A percentile compares a stretch with the other conserved stretches of the same genome.
These are phyloP conservation scores for Sphaerosporella brunnea DNA, from an alignment of 495 filamentous ascomycete species.

Conservation along the genomic window DNA sequence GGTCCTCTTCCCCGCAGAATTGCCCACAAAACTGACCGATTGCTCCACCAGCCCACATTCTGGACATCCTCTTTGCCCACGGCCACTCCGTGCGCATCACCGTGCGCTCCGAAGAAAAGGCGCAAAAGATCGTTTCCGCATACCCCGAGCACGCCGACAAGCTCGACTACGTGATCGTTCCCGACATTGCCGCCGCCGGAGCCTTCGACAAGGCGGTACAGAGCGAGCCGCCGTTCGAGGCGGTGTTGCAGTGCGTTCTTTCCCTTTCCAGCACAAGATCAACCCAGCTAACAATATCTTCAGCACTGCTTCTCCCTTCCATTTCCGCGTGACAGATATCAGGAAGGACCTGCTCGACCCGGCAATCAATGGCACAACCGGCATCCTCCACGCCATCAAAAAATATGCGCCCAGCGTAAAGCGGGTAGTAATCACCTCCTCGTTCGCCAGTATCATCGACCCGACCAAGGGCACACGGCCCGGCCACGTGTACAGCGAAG, in stretches of 20 bases:
- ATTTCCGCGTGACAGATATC: constrained; percentile 43
- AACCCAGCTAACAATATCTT: constrained; percentile 1
- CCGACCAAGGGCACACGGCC: constrained; percentile 25
- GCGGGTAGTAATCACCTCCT: constrained; percentile 67
- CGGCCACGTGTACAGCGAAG: constrained; percentile 15
- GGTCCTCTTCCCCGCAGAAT: background rate
- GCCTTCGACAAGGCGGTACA: constrained; percentile 72
- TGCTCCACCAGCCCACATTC: constrained; percentile 42
- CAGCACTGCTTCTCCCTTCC: constrained; percentile 63
- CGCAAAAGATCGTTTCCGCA: constrained; percentile 50
- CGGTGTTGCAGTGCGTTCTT: constrained; percentile 45
- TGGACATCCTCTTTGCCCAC: constrained; percentile 52
- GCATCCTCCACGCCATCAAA: constrained; percentile 60
- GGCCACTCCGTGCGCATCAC: constrained; percentile 66
- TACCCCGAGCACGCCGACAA: constrained; percentile 46
- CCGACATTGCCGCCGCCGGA: constrained; percentile 56
- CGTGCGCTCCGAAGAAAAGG: constrained; percentile 65
- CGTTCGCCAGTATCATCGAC: constrained; percentile 61
- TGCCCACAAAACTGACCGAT: background rate
- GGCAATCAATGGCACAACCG: constrained; percentile 67
- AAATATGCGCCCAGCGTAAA: constrained; percentile 57
- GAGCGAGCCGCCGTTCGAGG: constrained; percentile 54
- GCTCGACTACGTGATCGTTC: constrained; percentile 58
- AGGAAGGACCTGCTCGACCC: constrained; percentile 72
- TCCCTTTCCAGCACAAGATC: background rate